These are phyloP conservation scores for Pythium dissimile DNA, from an alignment of 352 stramenopile genomes.

Conservation along the genomic window DNA sequence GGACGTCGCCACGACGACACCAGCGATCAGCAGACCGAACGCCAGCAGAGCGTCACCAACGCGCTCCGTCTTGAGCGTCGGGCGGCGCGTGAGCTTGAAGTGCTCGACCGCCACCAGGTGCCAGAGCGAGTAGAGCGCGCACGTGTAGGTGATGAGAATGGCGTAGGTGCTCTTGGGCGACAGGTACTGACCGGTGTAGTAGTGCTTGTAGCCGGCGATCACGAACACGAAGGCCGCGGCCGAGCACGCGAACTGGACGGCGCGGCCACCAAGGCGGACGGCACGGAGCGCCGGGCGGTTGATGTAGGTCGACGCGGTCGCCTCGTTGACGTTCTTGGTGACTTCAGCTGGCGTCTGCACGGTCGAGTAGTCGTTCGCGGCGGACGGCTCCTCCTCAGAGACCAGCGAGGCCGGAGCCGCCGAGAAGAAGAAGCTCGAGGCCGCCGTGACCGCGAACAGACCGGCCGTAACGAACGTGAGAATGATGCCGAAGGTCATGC, in stretches of 20 bases:
- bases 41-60: constrained; percentile 33
- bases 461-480: constrained; percentile 39
- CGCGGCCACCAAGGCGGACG: constrained; percentile 26
- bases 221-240: constrained; percentile 29
- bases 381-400: constrained; percentile 22
- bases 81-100: constrained; percentile 35
- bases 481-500: constrained; percentile 35
- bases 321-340: constrained; percentile 7
- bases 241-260: constrained; percentile 32
- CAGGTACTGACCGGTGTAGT: constrained; percentile 45
- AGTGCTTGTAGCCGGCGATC: constrained; percentile 36
- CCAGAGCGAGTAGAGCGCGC: constrained; percentile 40
- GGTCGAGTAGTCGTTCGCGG: constrained; percentile 22
- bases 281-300: constrained; percentile 30
- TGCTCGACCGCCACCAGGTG: constrained; percentile 38
- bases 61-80: constrained; percentile 27
- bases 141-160: constrained; percentile 42
- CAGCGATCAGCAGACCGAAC: constrained; percentile 27
- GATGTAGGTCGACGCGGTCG: constrained; percentile 16
- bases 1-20: constrained; percentile 33
- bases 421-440: constrained; percentile 27
- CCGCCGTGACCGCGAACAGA: constrained; percentile 31
- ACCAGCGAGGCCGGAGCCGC: neutral
- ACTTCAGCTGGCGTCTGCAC: constrained; percentile 29
- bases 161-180: constrained; percentile 36